These are phyloP conservation scores for Chaetoceros muelleri DNA, from an alignment of 108 stramenopile species.

Conservation along the genomic window DNA sequence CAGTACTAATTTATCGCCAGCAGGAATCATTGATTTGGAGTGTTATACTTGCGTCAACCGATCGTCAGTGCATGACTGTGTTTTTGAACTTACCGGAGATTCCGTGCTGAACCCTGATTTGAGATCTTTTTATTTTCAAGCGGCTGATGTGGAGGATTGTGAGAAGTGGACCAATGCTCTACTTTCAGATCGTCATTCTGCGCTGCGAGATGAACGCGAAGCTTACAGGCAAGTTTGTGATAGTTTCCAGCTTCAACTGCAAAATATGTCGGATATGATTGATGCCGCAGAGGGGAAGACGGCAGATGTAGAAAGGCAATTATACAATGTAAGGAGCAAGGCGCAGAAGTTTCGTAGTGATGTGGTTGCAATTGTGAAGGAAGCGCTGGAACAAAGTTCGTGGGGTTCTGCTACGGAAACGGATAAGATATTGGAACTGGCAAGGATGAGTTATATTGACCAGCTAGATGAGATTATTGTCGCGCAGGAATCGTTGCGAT, in stretches of 20 bases:
- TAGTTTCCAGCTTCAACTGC: conserved; percentile 72
- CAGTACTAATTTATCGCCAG: conserved; percentile 41
- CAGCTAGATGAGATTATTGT: no score
- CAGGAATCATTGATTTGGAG: conserved; percentile 94
- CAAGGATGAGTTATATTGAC: not conserved
- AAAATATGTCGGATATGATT: conserved; percentile 52
- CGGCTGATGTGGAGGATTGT: conserved; percentile 45
- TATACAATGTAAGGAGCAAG: conserved; percentile 51
- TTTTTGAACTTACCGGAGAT: conserved; percentile 77
- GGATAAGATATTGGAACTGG: conserved; percentile 4
- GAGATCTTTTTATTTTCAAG: conserved; percentile 82
- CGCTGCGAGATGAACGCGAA: conserved; percentile 75
- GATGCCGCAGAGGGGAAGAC: conserved; percentile 48
- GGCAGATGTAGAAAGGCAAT: conserved; percentile 51
- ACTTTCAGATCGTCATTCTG: conserved; percentile 59
- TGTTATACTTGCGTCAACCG: conserved; percentile 83
- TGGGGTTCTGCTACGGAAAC: conserved; percentile 20
- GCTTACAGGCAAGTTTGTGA: conserved; percentile 86
- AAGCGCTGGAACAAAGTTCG: conserved; percentile 39
- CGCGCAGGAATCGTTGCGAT: not conserved
- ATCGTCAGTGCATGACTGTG: conserved; percentile 43
- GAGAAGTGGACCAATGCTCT: conserved; percentile 78
- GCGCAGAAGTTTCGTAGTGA: conserved; percentile 56
- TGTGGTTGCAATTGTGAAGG: conserved; percentile 44
- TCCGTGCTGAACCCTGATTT: conserved; percentile 67